Evolutionary conservation across 352 stramenopile species (phyloP).

Genomic region (Discostella stelligera): DNA sequence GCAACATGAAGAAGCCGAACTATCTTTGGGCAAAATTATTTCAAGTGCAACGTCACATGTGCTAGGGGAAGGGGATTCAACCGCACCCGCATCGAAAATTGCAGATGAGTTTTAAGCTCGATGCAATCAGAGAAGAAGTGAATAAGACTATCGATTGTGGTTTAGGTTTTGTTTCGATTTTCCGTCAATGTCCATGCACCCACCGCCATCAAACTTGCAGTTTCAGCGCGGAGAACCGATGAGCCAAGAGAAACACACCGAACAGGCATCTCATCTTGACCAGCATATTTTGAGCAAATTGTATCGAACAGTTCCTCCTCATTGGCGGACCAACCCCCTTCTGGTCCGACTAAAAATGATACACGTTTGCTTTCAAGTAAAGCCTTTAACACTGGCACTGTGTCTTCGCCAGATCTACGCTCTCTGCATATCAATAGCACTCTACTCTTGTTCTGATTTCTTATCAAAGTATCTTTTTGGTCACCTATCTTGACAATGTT

Average conservation of each 20-base stretch:
- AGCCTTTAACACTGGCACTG: conserved; percentile 45
- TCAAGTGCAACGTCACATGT: conserved; percentile 7
- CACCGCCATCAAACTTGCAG: conserved; percentile 59
- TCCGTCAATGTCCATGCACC: conserved; percentile 46
- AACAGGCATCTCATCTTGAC: conserved; percentile 13
- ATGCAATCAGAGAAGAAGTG: background rate
- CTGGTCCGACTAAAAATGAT: conserved; percentile 66
- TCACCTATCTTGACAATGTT: background rate
- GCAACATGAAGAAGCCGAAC: conserved; percentile 50
- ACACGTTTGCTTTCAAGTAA: conserved; percentile 24
- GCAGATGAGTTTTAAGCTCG: background rate
- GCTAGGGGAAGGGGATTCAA: background rate
- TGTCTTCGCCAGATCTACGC: conserved; percentile 28
- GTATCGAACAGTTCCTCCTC: conserved; percentile 62
- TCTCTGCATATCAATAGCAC: conserved; percentile 69
- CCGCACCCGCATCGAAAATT: background rate
- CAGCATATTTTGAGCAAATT: conserved; percentile 26
- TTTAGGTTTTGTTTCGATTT: conserved; percentile 5
- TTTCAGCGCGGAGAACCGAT: conserved; percentile 67
- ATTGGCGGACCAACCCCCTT: conserved; percentile 74
- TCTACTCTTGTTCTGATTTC: conserved; percentile 3
- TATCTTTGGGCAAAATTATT: conserved; percentile 31
- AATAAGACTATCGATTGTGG: background rate
- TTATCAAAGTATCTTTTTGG: background rate
- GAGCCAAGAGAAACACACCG: conserved; percentile 69